A percentile compares a stretch with the other conserved stretches of the same genome.
phyloP scores from a whole-genome alignment of 257 asterid genomes.

The Przewalskia tangutica region DNA sequence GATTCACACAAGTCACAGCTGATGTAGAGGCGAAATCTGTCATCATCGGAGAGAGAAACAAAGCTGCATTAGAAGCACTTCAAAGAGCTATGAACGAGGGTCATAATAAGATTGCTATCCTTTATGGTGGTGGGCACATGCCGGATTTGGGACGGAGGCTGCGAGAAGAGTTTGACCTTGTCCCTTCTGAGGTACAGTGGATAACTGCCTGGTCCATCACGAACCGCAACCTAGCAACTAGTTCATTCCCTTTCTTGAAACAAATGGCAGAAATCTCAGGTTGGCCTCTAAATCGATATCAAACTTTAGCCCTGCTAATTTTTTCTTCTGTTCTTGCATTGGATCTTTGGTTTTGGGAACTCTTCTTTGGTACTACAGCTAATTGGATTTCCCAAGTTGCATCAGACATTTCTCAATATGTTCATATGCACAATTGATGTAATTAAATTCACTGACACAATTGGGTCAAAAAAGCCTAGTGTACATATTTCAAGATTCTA shows the following conservation, averaged over 20 bases:
- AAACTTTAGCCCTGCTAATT: conserved; percentile 77
- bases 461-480: neutral
- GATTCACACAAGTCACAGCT: conserved; percentile 64
- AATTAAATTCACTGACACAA: conserved; percentile 7
- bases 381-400: conserved; percentile 50
- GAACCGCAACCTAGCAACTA: conserved; percentile 27
- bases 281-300: conserved; percentile 85
- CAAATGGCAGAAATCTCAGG: conserved; percentile 47
- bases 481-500: neutral
- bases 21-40: conserved; percentile 89
- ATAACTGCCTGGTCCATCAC: conserved; percentile 90
- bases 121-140: conserved; percentile 98
- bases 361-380: conserved; percentile 62
- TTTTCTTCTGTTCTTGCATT: conserved; percentile 83
- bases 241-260: conserved; percentile 55
- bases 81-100: conserved; percentile 53
- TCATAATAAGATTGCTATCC: conserved; percentile 72
- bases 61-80: conserved; percentile 69
- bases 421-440: conserved; percentile 27
- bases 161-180: conserved; percentile 67
- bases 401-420: conserved; percentile 32
- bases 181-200: conserved; percentile 78
- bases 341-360: conserved; percentile 94
- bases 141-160: conserved; percentile 88
- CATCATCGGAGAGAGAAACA: conserved; percentile 89